Base-by-base conservation (phyloP, 2,329 filamentous ascomycete species). In the Aspergillus hortae region DNA sequence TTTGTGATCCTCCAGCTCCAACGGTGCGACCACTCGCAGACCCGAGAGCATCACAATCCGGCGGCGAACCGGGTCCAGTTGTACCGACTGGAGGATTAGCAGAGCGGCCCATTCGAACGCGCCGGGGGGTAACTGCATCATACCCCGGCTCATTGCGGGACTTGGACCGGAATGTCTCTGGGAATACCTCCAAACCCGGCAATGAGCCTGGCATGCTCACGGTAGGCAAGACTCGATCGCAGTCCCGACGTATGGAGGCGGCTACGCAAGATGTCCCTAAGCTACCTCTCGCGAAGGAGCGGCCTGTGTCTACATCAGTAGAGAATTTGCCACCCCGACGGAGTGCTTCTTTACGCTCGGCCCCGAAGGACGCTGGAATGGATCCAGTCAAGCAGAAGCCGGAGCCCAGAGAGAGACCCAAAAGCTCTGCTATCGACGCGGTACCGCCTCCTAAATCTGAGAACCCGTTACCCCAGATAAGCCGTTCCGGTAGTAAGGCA, bases 151-250 rank as follows among this genome's bases (percentile, higher is more conserved):
- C 70, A 2, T 33, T 68, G 35, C 65, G 68, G 12, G 69, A 67
- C 12, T 49, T 65, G 35, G 64, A 70, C 30, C 58, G 51, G 14
- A 62, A 62, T 12, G 51, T 59, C 10, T 58, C 51, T 21, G 61
- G 66, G 5, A 58, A 60, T 21, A 55, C 69, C 33, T 52, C 64
- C 19, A 70, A 70, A 52, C 63, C 68, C 3, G 65, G 51, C n/a
- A 70, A 64, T 36, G 64, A 61, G 38, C 63, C 66, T 15, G 65
- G 56, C 6, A 65, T 63, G 25, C 54, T 74, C 41, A 70, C 65
- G 5, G 66, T 72, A 46, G 70, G 69, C n/a, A 73, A 73, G 56
- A 74, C 72, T 15, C 66, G 72, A 25, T 73, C 72, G 12, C 71
- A 74, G 53, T 73, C 72, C 27, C 68, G 69, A 19, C 63, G 65